Evolutionary conservation across 2,329 filamentous ascomycete species (phyloP).

Genomic region (Neofusicoccum umdonicola): DNA sequence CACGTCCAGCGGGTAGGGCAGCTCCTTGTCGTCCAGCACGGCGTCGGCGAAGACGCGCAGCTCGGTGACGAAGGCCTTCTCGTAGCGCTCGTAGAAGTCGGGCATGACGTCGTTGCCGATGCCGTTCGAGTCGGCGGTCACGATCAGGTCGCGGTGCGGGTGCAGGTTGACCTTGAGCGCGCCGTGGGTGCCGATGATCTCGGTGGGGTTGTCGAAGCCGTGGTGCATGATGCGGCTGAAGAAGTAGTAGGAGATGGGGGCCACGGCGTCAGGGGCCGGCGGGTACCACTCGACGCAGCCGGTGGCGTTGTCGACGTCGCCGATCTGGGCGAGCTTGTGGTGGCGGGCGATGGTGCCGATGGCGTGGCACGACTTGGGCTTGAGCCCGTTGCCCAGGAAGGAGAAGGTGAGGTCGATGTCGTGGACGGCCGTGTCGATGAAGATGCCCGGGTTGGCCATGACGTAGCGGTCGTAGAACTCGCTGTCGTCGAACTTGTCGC

Average conservation of each 20-base stretch:
- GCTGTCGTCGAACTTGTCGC: constrained; percentile 31
- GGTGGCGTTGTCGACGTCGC: constrained; percentile 47
- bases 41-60: constrained; percentile 12
- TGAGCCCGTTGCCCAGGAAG: constrained; percentile 38
- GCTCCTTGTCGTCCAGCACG: not conserved
- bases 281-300: constrained; percentile 46
- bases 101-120: constrained; percentile 17
- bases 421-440: constrained; percentile 45
- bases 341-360: constrained; percentile 37
- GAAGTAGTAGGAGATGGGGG: constrained; percentile 46
- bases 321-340: constrained; percentile 37
- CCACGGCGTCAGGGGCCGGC: constrained; percentile 22
- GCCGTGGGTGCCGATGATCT: constrained; percentile 40
- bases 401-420: constrained; percentile 46
- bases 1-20: constrained; percentile 3
- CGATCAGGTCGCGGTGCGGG: constrained; percentile 13
- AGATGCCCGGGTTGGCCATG: constrained; percentile 34
- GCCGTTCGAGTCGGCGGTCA: constrained; percentile 1
- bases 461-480: constrained; percentile 11
- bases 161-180: constrained; percentile 16
- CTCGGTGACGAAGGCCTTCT: constrained; percentile 18
- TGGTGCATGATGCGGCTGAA: constrained; percentile 43
- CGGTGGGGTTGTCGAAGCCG: constrained; percentile 45
- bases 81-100: constrained; percentile 18
- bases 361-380: constrained; percentile 38